These are phyloP conservation scores for Penicillium occitanis DNA, from an alignment of 2,329 filamentous ascomycete species.

Conservation along the genomic window DNA sequence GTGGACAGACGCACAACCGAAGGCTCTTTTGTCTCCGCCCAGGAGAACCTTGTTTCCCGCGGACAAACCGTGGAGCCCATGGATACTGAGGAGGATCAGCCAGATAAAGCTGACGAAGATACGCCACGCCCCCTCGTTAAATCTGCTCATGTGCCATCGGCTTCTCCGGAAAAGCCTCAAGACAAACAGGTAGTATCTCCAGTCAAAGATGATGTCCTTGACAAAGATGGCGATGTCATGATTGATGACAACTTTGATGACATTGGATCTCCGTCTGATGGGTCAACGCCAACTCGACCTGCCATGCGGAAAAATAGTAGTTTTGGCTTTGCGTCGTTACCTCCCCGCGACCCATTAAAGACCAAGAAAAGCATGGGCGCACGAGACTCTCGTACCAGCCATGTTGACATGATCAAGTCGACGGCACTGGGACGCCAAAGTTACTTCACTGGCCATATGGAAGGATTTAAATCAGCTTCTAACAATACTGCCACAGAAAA, in stretches of 20 bases:
- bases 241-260: conserved; percentile 44
- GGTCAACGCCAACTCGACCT: conserved; percentile 56
- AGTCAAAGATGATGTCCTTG: conserved; percentile 25
- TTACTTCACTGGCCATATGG: conserved; percentile 71
- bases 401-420: conserved; percentile 63
- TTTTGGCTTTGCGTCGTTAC: conserved; percentile 88
- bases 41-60: conserved; percentile 38
- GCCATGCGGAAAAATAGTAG: conserved; percentile 82
- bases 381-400: conserved; percentile 72
- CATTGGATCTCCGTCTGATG: conserved; percentile 50
- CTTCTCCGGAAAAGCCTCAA: conserved; percentile 23
- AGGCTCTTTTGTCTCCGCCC: conserved; percentile 50
- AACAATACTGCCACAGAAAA: conserved; percentile 31
- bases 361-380: conserved; percentile 79
- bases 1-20: conserved; percentile 42
- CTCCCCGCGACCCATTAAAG: conserved; percentile 81
- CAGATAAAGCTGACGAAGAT: conserved; percentile 24
- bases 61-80: conserved; percentile 41
- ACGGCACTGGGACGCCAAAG: conserved; percentile 59
- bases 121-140: conserved; percentile 22
- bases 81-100: conserved; percentile 32
- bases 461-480: conserved; percentile 51
- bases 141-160: conserved; percentile 19
- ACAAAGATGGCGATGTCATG: conserved; percentile 31
- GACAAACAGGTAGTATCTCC: conserved; percentile 21